Conservation (phyloP, 1,284 basidiomycete species). For the Sparassis latifolia region DNA sequence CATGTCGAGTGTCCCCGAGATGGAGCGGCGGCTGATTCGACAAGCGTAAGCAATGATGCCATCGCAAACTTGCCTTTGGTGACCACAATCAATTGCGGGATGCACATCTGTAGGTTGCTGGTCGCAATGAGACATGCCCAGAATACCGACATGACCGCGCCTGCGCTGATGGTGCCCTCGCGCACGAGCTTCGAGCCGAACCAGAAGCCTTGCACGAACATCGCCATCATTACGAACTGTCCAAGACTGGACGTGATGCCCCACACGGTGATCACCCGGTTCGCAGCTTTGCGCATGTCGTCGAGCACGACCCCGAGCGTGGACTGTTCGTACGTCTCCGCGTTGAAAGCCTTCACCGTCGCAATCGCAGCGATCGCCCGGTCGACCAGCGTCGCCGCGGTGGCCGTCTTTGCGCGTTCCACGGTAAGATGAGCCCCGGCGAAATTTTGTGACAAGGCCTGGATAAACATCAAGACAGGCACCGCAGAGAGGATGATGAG, state of each 20-base stretch:
- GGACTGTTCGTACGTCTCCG: slow-evolving; percentile 54
- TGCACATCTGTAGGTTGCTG: slow-evolving; percentile 78
- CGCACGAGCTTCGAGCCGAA: slow-evolving; percentile 86
- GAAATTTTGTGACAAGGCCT: slow-evolving; percentile 67
- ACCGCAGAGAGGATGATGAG: slow-evolving; percentile 89
- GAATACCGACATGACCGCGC: slow-evolving; percentile 91
- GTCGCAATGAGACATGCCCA: slow-evolving; percentile 93
- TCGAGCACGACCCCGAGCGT: slow-evolving; percentile 45
- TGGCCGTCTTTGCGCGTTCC: slow-evolving; percentile 66
- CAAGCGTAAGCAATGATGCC: slow-evolving; percentile 62
- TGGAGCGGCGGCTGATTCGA: slow-evolving; percentile 33
- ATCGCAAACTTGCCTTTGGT: slow-evolving; percentile 86
- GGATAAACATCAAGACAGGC: slow-evolving; percentile 76
- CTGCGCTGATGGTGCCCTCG: slow-evolving; percentile 60
- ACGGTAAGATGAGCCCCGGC: slow-evolving; percentile 60
- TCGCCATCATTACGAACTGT: slow-evolving; percentile 80
- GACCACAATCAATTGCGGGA: slow-evolving; percentile 74
- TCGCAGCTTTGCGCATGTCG: slow-evolving; percentile 42
- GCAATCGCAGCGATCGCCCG: slow-evolving; percentile 75
- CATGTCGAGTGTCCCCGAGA: slow-evolving; percentile 15
- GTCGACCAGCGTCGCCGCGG: slow-evolving; percentile 75
- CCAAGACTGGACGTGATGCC: slow-evolving; percentile 61
- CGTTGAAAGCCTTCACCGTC: slow-evolving; percentile 96
- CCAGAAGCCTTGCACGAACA: slow-evolving; percentile 98
- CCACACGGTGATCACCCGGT: slow-evolving; percentile 67